phyloP scores from a whole-genome alignment of 768 basidiomycete species.

The Phlegmacium glaucopus region DNA sequence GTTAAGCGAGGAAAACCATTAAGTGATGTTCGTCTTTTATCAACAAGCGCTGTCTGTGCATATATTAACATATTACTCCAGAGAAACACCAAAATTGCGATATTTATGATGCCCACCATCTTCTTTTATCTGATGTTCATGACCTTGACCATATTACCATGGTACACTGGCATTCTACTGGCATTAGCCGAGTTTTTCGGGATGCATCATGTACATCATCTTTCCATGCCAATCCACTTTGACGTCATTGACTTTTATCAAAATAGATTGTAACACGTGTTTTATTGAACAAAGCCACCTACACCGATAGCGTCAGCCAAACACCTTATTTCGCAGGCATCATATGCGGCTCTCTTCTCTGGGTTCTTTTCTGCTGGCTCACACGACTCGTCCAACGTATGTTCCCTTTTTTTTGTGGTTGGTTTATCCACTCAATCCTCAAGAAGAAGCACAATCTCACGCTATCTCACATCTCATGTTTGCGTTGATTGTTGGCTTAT shows the following conservation, averaged over 20 bases:
- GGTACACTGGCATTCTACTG: conserved; percentile 85
- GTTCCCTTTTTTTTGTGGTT: conserved; percentile 22
- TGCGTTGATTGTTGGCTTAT: conserved; percentile 63
- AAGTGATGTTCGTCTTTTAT: conserved; percentile 51
- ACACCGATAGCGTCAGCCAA: conserved; percentile 78
- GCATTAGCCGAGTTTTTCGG: conserved; percentile 85
- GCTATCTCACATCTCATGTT: conserved; percentile 76
- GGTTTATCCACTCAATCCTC: no score
- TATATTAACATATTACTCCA: conserved; percentile 22
- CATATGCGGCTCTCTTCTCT: conserved; percentile 79
- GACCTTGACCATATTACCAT: conserved; percentile 79
- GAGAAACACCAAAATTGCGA: conserved; percentile 79
- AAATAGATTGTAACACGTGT: conserved; percentile 80
- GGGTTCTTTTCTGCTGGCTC: conserved; percentile 84
- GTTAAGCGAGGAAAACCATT: conserved; percentile 62
- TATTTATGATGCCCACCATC: conserved; percentile 74
- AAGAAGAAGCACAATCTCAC: conserved; percentile 71
- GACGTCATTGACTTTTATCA: conserved; percentile 9
- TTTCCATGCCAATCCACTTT: not conserved
- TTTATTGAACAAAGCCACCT: conserved; percentile 75
- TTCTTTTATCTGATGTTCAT: conserved; percentile 83
- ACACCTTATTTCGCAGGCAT: conserved; percentile 95
- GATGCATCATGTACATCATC: conserved; percentile 83
- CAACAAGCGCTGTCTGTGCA: not conserved
- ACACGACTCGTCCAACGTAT: conserved; percentile 71